Base-by-base conservation (phyloP, 495 filamentous ascomycete genomes). In the Hypoxylon fragiforme region DNA sequence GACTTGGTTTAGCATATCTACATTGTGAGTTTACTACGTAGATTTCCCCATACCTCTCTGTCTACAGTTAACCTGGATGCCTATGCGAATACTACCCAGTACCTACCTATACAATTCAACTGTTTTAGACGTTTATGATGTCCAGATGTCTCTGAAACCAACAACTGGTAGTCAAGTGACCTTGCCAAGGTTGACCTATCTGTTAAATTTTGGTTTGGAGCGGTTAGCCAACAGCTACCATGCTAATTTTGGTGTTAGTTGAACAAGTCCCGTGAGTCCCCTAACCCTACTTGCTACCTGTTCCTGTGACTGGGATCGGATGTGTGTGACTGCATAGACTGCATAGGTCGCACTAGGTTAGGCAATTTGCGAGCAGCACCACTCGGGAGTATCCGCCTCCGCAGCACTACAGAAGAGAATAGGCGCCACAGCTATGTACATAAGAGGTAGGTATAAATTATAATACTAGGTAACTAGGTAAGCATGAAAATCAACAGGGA, bases 291-390 rank as follows among this genome's bases (percentile, higher is more conserved):
- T 28, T 32, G 24, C 35, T 51, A 42, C 42, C 38, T 61, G 58
- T 61, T 61, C 58, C 58, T 61, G 64, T 67, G 64, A 67, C 61
- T 50, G 55, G 35, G 41, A 50, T 30, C 40, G 49, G 57, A 63
- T 67, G 64, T 65, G 64, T 67, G 64, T 65, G 64, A 66, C 57
- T 65, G 64, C 64, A 65, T 67, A 54, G 54, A 51, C 52, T 50
- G 52, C 58, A 56, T n/a, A n/a, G n/a, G n/a, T n/a, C n/a, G n/a
- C n/a, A n/a, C n/a, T n/a, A n/a, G n/a, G n/a, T 51, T 61, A 61
- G 47, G 58, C 51, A 61, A 61, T 61, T 61, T 61, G 42, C 44
- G 51, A 61, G 35, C 50, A 51, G 46, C 38, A 44, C 58, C 58
- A 56, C 47, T 61, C 58, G 58, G 58, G 58, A 61, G 51, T 56